Percentiles rank a stretch among this genome's conserved stretches.
These are phyloP conservation scores for Cryphonectria radicalis DNA, from an alignment of 2,329 filamentous ascomycete genomes.

Conservation along the genomic window DNA sequence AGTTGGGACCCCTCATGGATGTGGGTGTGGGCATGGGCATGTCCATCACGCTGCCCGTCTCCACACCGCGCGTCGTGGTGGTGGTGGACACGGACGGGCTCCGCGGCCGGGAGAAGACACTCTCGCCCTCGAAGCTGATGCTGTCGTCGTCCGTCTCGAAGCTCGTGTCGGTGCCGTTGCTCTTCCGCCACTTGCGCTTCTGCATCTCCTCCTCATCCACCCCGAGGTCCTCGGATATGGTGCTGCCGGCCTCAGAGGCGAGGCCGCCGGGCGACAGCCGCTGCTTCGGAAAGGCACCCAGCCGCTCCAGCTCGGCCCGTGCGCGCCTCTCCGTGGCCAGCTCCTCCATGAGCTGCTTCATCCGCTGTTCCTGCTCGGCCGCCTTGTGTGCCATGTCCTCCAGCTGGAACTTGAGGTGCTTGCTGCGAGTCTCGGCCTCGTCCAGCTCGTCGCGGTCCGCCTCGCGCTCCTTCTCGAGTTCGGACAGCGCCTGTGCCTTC, in stretches of 20 bases:
- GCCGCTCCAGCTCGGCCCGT: slow-evolving; percentile 44
- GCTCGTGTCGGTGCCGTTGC: slow-evolving; percentile 46
- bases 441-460: slow-evolving; percentile 59
- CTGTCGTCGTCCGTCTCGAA: slow-evolving; percentile 58
- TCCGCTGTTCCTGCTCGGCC: slow-evolving; percentile 56
- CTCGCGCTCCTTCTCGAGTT: slow-evolving; percentile 58
- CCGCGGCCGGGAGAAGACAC: slow-evolving; percentile 64
- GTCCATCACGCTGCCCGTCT: slow-evolving; percentile 30
- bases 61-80: slow-evolving; percentile 42
- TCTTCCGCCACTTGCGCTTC: slow-evolving; percentile 38
- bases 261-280: slow-evolving; percentile 32
- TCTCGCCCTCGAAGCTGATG: slow-evolving; percentile 46
- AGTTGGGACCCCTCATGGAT: slow-evolving; percentile 19
- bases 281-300: slow-evolving; percentile 21
- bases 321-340: slow-evolving; percentile 55
- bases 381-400: slow-evolving; percentile 61
- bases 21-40: slow-evolving; percentile 25
- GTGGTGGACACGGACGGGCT: slow-evolving; percentile 52
- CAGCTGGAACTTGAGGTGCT: slow-evolving; percentile 62
- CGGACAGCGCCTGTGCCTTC: slow-evolving; percentile 53
- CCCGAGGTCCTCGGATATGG: slow-evolving; percentile 57
- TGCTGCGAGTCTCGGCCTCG: slow-evolving; percentile 56
- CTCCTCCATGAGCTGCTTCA: slow-evolving; percentile 50
- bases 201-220: slow-evolving; percentile 55
- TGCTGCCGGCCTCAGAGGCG: slow-evolving; percentile 42